phyloP scores from a whole-genome alignment of 1,139 yeast species.

The Pneumocystis wakefieldiae region DNA sequence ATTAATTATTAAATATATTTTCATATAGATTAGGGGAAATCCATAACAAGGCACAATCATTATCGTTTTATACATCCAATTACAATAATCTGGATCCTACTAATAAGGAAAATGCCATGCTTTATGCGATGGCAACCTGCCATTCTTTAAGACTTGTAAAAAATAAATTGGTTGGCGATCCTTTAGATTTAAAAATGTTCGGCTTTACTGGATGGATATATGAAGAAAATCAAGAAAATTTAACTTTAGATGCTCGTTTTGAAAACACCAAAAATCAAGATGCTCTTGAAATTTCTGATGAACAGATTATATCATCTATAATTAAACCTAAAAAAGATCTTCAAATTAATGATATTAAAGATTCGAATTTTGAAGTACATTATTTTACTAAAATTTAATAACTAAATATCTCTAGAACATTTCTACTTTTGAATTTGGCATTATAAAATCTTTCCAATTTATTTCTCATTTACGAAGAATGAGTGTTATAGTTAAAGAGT shows the following conservation, averaged over 20 bases:
- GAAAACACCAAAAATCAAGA: background rate
- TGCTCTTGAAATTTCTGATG: background rate
- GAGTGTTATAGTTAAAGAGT: conserved; percentile 56
- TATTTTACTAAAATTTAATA: conserved; percentile 9
- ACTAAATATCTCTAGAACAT: conserved; percentile 1
- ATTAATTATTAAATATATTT: background rate
- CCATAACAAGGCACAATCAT: background rate
- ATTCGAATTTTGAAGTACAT: background rate
- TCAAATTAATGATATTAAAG: background rate
- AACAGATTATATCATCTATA: background rate
- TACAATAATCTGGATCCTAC: background rate
- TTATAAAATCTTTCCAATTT: conserved; percentile 68
- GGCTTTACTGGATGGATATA: conserved; percentile 67
- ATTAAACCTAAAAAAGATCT: background rate
- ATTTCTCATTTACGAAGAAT: conserved; percentile 72
- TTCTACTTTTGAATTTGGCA: conserved; percentile 29
- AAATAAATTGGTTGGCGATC: conserved; percentile 76
- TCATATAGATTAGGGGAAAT: background rate
- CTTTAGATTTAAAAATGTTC: conserved; percentile 85
- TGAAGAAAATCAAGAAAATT: conserved; percentile 33
- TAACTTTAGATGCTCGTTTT: background rate
- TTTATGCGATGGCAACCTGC: conserved; percentile 57
- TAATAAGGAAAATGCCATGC: conserved; percentile 6
- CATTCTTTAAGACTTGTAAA: conserved; percentile 75
- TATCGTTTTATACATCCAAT: background rate